Conservation (phyloP, 352 stramenopile genomes). For the Phytophthora chlamydospora region DNA sequence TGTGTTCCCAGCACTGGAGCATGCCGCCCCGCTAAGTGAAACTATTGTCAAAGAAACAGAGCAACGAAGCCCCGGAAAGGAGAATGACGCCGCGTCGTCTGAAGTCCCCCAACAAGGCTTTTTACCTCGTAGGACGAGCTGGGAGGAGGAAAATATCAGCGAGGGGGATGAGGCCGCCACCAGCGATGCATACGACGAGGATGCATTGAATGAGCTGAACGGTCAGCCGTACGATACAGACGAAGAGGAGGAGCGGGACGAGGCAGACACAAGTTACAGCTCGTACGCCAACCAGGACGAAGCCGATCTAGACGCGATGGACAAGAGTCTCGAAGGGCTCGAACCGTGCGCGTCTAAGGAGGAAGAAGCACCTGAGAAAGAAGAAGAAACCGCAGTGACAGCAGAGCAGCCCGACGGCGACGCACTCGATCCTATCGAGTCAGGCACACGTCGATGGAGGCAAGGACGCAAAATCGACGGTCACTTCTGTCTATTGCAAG, state of each 20-base stretch:
- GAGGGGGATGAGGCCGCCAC: constrained; percentile 16
- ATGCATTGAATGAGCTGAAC: neutral
- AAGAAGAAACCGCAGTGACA: neutral
- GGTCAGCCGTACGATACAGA: constrained; percentile 7
- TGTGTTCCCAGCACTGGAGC: constrained; percentile 53
- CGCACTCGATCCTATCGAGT: neutral
- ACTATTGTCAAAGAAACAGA: neutral
- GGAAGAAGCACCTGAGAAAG: constrained; percentile 5
- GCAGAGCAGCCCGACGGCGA: neutral
- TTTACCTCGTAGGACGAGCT: constrained; percentile 13
- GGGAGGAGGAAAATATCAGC: constrained; percentile 22
- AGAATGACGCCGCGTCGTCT: neutral
- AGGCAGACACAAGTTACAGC: constrained; percentile 8
- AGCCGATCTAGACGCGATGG: neutral
- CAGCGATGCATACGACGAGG: constrained; percentile 10
- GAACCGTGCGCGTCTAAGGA: neutral
- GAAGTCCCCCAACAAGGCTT: constrained; percentile 15
- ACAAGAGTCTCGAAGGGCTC: neutral
- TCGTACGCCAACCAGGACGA: constrained; percentile 27
- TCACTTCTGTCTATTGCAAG: constrained; percentile 24
- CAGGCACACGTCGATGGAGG: constrained; percentile 5
- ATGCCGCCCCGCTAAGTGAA: neutral
- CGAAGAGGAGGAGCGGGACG: constrained; percentile 18
- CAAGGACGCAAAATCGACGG: constrained; percentile 29
- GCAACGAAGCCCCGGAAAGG: constrained; percentile 5